Percentiles rank a stretch among this genome's conserved stretches.
Evolutionary conservation across 1,139 yeast genomes (phyloP).

Genomic region (Pichia sp.): DNA sequence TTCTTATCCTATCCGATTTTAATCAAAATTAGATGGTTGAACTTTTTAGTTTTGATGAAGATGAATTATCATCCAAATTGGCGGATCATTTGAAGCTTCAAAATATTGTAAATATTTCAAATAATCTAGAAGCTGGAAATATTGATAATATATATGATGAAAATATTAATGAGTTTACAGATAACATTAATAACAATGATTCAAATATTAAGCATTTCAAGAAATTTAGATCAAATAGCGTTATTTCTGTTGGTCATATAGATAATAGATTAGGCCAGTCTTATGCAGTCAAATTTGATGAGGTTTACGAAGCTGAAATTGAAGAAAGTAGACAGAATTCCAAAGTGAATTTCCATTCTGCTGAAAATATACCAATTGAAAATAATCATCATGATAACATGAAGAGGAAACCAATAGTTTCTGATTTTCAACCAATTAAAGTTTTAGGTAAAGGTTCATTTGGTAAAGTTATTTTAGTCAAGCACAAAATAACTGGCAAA

Average conservation of each 20-base stretch:
- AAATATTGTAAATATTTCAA: background rate
- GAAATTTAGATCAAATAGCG: conserved; percentile 27
- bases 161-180: background rate
- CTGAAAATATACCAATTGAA: background rate
- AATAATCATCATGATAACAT: background rate
- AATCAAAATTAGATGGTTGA: conserved; percentile 18
- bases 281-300: conserved; percentile 41
- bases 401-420: conserved; percentile 31
- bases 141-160: conserved; percentile 1
- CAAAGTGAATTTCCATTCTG: background rate
- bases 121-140: background rate
- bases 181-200: background rate
- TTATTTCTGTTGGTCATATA: conserved; percentile 32
- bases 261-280: conserved; percentile 41
- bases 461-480: conserved; percentile 83
- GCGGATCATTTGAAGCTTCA: background rate
- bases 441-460: conserved; percentile 88
- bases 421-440: conserved; percentile 75
- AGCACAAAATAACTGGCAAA: conserved; percentile 60
- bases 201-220: conserved; percentile 14
- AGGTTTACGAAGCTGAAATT: conserved; percentile 21
- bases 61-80: conserved; percentile 15
- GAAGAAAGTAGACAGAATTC: conserved; percentile 19
- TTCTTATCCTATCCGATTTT: background rate
- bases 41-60: conserved; percentile 27